Conservation (phyloP, 805 yeast genomes). For the Sugiyamaella marilandica region DNA sequence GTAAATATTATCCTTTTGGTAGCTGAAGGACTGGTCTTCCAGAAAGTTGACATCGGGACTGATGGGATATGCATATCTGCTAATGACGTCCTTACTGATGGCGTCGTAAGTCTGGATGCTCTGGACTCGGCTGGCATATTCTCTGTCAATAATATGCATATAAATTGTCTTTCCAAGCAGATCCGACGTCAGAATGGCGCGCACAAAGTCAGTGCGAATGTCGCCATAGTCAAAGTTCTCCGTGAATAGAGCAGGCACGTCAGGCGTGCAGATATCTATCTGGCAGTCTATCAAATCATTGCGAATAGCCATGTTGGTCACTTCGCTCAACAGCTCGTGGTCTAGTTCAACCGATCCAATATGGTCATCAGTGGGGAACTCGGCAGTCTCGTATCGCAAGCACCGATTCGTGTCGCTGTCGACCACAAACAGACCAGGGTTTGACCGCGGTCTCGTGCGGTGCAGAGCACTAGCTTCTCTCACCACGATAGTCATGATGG, state of each 20-base stretch:
- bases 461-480: conserved; percentile 81
- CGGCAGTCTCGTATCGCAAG: conserved; percentile 76
- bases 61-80: conserved; percentile 90
- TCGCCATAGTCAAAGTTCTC: conserved; percentile 94
- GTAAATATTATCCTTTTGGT: conserved; percentile 81
- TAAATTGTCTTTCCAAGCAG: conserved; percentile 85
- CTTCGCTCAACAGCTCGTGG: conserved; percentile 71
- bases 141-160: conserved; percentile 72
- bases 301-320: conserved; percentile 67
- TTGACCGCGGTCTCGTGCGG: conserved; percentile 73
- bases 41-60: conserved; percentile 80
- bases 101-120: conserved; percentile 92
- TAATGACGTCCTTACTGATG: conserved; percentile 80
- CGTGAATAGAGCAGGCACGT: conserved; percentile 90
- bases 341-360: conserved; percentile 55
- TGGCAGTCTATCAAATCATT: conserved; percentile 95
- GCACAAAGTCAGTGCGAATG: conserved; percentile 80
- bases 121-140: conserved; percentile 93
- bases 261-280: conserved; percentile 91
- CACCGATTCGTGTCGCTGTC: conserved; percentile 73
- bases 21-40: conserved; percentile 66
- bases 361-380: conserved; percentile 36
- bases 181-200: conserved; percentile 87
- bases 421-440: conserved; percentile 79
- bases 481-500: conserved; percentile 90